A percentile compares a stretch with the other conserved stretches of the same genome.
Conservation (phyloP, 1,139 yeast species). For the Suhomyces kunorum region DNA sequence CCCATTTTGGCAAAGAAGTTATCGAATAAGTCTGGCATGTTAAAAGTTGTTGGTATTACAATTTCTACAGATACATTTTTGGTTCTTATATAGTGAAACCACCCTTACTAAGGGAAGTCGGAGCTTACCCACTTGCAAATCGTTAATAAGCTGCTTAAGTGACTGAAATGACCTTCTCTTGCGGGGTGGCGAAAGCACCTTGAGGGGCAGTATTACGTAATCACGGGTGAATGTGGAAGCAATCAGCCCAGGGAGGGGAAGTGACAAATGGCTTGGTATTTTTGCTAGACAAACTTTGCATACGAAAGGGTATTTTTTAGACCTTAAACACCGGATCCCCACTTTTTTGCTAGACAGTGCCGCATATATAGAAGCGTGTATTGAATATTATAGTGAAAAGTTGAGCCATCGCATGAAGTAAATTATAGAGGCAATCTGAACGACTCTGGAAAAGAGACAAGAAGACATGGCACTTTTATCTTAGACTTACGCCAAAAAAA, state of each 20-base stretch:
- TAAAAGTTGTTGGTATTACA: neutral
- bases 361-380: neutral
- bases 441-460: too few relatives aligned
- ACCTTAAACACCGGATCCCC: too few relatives aligned
- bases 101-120: neutral
- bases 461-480: neutral
- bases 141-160: neutral
- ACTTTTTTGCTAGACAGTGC: neutral
- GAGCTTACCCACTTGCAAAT: neutral
- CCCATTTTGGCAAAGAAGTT: conserved; percentile 38
- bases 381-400: conserved; percentile 1
- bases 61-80: neutral
- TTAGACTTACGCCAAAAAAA: neutral
- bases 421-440: conserved; percentile 1
- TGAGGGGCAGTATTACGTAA: conserved; percentile 1
- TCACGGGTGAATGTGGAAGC: neutral
- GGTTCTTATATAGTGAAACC: neutral
- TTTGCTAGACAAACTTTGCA: too few relatives aligned
- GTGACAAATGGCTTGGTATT: too few relatives aligned
- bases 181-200: neutral
- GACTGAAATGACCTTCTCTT: neutral
- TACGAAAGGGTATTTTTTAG: too few relatives aligned
- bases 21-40: conserved; percentile 48
- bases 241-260: neutral
- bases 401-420: conserved; percentile 1